Evolutionary conservation across 208 protist genomes (phyloP).

Genomic region (Angomonas ambiguus): DNA sequence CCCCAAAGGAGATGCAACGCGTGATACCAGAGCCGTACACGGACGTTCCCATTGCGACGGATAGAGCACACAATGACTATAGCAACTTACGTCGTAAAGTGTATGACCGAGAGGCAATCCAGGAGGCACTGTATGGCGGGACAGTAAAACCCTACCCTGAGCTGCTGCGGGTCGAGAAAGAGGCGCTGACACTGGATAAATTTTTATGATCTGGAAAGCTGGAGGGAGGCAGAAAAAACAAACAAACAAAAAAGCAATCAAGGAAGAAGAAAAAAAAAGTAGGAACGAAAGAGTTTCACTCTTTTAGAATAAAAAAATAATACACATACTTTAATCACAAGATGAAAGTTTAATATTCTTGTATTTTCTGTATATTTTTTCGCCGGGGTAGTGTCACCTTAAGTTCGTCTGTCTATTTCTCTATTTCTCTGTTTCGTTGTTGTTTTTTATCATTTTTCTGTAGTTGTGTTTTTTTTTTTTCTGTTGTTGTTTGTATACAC

Average conservation of each 20-base stretch:
- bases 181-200: conserved; percentile 75
- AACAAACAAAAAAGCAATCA: background rate
- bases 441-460: background rate
- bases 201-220: conserved; percentile 68
- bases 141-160: conserved; percentile 45
- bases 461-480: conserved; percentile 2
- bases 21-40: conserved; percentile 89
- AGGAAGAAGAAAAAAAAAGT: background rate
- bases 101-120: conserved; percentile 69
- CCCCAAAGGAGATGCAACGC: conserved; percentile 71
- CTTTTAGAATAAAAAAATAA: background rate
- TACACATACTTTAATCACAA: conserved; percentile 4
- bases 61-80: conserved; percentile 51
- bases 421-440: conserved; percentile 3
- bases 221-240: no score
- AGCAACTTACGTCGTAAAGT: conserved; percentile 83
- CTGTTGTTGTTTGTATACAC: background rate
- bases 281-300: background rate
- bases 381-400: background rate
- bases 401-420: background rate
- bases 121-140: conserved; percentile 55
- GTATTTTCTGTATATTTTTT: background rate
- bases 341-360: background rate
- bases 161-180: conserved; percentile 42
- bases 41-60: conserved; percentile 71